A percentile compares a stretch with the other conserved stretches of the same genome.
These are phyloP conservation scores for Psilocybe subaeruginosa DNA, from an alignment of 768 basidiomycete genomes.

Conservation along the genomic window DNA sequence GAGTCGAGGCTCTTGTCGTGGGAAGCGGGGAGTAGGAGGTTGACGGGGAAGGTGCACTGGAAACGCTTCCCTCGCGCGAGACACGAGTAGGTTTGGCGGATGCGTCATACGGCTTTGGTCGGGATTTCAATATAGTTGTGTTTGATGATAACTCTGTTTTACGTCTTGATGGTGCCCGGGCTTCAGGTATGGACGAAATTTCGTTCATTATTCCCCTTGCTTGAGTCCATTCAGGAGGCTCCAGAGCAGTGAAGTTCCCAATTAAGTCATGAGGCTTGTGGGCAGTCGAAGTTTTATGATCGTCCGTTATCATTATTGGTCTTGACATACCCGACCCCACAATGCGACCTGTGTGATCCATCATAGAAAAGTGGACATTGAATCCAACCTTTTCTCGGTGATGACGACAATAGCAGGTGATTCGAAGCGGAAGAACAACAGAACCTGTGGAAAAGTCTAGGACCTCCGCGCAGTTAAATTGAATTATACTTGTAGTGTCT, in stretches of 20 bases:
- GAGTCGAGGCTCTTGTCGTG: conserved; percentile 48
- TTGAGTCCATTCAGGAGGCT: conserved; percentile 54
- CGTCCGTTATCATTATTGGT: conserved; percentile 99
- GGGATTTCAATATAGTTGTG: conserved; percentile 46
- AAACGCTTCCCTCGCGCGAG: conserved; percentile 59
- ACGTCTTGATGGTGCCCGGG: conserved; percentile 49
- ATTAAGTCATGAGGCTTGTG: conserved; percentile 35
- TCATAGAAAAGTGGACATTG: conserved; percentile 85
- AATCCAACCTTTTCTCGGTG: conserved; percentile 98
- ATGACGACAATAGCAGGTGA: conserved; percentile 98
- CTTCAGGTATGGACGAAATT: conserved; percentile 30
- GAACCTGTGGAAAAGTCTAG: conserved; percentile 90
- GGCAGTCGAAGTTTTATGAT: conserved; percentile 82
- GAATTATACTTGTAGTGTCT: conserved; percentile 84
- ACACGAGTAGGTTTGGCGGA: conserved; percentile 44
- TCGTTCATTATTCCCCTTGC: conserved; percentile 30
- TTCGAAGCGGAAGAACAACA: conserved; percentile 87
- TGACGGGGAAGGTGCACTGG: conserved; percentile 51
- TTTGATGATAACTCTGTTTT: conserved; percentile 43
- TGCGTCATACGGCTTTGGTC: conserved; percentile 73
- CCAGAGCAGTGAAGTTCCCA: conserved; percentile 35
- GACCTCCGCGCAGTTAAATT: conserved; percentile 93
- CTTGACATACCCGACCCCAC: conserved; percentile 83
- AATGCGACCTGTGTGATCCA: conserved; percentile 75
- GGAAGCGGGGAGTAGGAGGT: conserved; percentile 47